Base-by-base conservation (phyloP, 2,329 filamentous ascomycete genomes). In the Fusarium sp. region DNA sequence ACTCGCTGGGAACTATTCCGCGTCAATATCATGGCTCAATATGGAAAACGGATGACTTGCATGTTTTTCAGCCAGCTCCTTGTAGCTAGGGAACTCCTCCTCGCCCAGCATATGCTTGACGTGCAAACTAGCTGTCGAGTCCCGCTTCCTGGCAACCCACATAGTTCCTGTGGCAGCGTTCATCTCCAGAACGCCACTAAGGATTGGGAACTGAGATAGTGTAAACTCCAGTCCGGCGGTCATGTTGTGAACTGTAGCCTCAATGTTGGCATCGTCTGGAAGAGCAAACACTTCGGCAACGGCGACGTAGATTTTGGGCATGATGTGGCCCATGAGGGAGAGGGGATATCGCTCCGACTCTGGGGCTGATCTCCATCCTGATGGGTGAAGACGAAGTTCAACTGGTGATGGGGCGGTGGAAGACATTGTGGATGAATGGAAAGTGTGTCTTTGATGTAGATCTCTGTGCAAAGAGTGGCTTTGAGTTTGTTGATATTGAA, bases 291-390 rank as follows among this genome's bases (percentile, higher is more conserved):
- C 64, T 50, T 74, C 70, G 34, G 64, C 38, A 35, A 73, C 64
- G 18, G 64, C 56, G 7, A 73, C 71, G n/a, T 73, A 73, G 7
- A 72, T 47, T 27, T 73, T 72, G 5, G 71, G 69, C 71, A 73
- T 73, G 11, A 72, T 40, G 27, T 73, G 69, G 16, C 69, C 71
- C 57, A 72, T 9, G 8, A 67, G 64, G 7, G 66, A 69, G 22
- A 67, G 63, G 18, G 47, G 27, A 31, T 52, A 52, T 0, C 47
- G 10, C 47, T 52, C 18, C 3, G 47, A 52, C 18, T 52, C 47
- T 52, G 47, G 47, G 47, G 18, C 47, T 9, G 27, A 52, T 20
- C 27, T 31, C 47, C 47, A 52, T 52, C 47, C 47, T 14, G 27
- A 20, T 1, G 47, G 47, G 8, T 52, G 47, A 20, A 52, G 47